Evolutionary conservation across 1,284 basidiomycete species (phyloP), one percentile per base, ranked within the genome.

Genomic region (Tetrapyrgos nigripes): DNA sequence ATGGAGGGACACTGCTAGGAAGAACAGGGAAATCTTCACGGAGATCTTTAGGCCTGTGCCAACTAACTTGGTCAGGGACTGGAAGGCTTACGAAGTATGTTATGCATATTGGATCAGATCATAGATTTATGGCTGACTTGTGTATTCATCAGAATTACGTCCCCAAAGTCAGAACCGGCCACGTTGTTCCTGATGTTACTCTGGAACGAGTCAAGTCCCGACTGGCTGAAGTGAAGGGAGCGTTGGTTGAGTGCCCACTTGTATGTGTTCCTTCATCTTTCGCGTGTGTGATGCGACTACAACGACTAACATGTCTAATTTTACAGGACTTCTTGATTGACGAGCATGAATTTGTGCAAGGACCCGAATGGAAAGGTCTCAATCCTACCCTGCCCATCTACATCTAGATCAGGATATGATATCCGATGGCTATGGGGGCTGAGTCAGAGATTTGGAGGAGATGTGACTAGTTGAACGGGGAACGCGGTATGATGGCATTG

Each of bases 11-110:
- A 96, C 92, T 0, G 96, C 93, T 17, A 80, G 82, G 61, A 83
- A 74, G 72, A 97, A 97, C 73, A 81, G 93, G 51, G 88, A 90
- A 67, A 81, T 93, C 58, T 96, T 92, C 68, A 86, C 87, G 3
- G 91, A 95, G 70, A 73, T 96, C 53, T 96, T 96, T 82, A 83
- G 86, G 43, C 86, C 89, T 52, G 86, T 96, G 6, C 95, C 96
- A 0, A 89, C 87, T 23, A 92, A 96, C 72, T 76, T 89, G 27
- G 90, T 96, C 54, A 81, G 86, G 64, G 82, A 81, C 59, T 95
- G 92, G 93, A 78, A 82, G 21, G 83, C 86, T 5, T 97, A 96
- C 71, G 87, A 88, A 59, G 91, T 90, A 65, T 68, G 86, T 72
- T 58, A 35, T 44, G 45, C 23, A 2, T 14, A 8, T 29, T 24